Evolutionary conservation across 2,329 filamentous ascomycete genomes (phyloP).

Genomic region (Paecilomyces formosus): DNA sequence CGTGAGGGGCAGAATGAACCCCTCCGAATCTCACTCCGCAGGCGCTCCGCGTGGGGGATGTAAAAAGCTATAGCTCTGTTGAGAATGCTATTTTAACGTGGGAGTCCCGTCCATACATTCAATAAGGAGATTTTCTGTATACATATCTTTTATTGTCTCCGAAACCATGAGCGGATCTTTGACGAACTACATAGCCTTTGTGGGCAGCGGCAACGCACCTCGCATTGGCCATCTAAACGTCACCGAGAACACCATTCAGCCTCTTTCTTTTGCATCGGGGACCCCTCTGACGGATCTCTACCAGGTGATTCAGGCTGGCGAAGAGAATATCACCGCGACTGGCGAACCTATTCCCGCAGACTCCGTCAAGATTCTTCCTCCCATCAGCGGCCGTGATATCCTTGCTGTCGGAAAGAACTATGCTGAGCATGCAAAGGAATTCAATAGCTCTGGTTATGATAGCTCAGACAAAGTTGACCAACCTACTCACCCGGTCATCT

Average conservation of each 20-base stretch:
- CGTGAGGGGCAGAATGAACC: neutral
- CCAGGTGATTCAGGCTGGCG: constrained; percentile 43
- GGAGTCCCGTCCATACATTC: neutral
- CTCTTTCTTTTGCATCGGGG: constrained; percentile 41
- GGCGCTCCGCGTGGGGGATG: neutral
- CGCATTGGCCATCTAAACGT: constrained; percentile 38
- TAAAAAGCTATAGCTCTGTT: neutral
- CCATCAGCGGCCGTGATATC: constrained; percentile 44
- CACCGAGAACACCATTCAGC: constrained; percentile 29
- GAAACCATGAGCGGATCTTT: constrained; percentile 2
- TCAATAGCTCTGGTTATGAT: constrained; percentile 50
- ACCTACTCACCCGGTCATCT: constrained; percentile 49
- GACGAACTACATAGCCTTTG: constrained; percentile 34
- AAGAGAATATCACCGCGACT: constrained; percentile 14
- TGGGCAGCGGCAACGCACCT: constrained; percentile 8
- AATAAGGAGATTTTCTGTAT: neutral
- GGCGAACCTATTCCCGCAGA: constrained; percentile 26
- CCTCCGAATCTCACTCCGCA: neutral
- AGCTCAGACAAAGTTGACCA: constrained; percentile 47
- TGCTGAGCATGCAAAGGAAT: constrained; percentile 50
- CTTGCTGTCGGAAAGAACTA: constrained; percentile 54
- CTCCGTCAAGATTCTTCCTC: constrained; percentile 38
- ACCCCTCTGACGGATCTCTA: constrained; percentile 40
- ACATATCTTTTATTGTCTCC: neutral
- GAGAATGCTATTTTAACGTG: neutral